Conservation (phyloP, 2,329 filamentous ascomycete species). For the Pseudogymnoascus sp. region DNA sequence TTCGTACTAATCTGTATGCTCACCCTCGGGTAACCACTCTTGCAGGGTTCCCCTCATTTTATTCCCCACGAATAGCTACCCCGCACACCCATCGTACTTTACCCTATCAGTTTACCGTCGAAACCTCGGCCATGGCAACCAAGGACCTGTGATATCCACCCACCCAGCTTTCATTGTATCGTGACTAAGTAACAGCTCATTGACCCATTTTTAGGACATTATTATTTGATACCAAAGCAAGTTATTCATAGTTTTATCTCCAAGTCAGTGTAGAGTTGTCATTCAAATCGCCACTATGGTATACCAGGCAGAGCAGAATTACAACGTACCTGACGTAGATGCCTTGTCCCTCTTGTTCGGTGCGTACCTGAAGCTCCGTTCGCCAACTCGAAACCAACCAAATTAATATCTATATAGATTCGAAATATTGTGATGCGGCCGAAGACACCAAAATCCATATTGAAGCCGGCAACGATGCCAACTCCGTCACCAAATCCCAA, state of each 20-base stretch:
- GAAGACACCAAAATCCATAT: conserved; percentile 47
- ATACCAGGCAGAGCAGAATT: conserved; percentile 12
- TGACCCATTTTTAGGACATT: background rate
- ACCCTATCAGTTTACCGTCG: background rate
- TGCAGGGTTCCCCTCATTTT: background rate
- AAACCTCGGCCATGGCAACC: background rate
- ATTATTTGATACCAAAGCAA: background rate
- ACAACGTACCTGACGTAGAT: conserved; percentile 14
- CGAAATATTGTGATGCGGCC: conserved; percentile 26
- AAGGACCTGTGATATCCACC: background rate
- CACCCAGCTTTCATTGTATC: background rate
- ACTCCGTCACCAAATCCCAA: conserved; percentile 44
- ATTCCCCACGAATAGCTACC: background rate
- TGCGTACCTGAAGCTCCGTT: background rate
- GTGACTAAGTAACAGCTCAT: background rate
- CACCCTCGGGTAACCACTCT: background rate
- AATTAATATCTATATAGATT: conserved; percentile 28
- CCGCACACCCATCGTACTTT: background rate
- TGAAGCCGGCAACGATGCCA: conserved; percentile 48
- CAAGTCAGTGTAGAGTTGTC: background rate
- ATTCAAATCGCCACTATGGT: conserved; percentile 8
- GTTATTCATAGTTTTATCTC: background rate
- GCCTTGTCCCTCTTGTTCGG: conserved; percentile 14
- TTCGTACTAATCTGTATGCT: background rate
- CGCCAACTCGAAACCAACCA: background rate